These are phyloP conservation scores for Calonectria henricotiae DNA, from an alignment of 2,329 filamentous ascomycete species.

Conservation along the genomic window DNA sequence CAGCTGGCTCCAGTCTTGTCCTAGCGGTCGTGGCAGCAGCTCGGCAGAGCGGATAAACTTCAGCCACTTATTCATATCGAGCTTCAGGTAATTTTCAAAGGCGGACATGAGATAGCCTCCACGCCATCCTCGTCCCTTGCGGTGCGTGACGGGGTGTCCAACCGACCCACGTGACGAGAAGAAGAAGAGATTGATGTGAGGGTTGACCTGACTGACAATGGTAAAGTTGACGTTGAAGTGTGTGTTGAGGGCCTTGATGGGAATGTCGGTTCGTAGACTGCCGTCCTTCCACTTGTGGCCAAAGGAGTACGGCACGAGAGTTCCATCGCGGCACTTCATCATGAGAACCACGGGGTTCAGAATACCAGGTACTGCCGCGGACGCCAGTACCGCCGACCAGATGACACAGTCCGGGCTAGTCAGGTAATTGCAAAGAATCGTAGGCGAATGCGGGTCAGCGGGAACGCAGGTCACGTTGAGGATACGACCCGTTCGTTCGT, in stretches of 20 bases:
- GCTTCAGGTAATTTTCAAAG: constrained; percentile 93
- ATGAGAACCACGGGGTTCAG: constrained; percentile 94
- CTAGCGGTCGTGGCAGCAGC: constrained; percentile 88
- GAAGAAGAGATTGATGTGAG: constrained; percentile 99
- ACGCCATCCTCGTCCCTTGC: constrained; percentile 93
- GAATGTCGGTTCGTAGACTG: constrained; percentile 93
- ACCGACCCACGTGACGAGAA: constrained; percentile 95
- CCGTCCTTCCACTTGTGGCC: constrained; percentile 99
- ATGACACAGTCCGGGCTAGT: constrained; percentile 98
- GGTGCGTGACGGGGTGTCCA: constrained; percentile 93
- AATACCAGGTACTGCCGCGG: constrained; percentile 95
- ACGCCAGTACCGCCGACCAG: constrained; percentile 96
- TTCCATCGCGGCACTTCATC: constrained; percentile 87
- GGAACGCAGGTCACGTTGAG: constrained; percentile 97
- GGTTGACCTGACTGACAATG: constrained; percentile 91
- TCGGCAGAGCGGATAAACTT: constrained; percentile 95
- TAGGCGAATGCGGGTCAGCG: constrained; percentile 92
- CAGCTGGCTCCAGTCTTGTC: constrained; percentile 96
- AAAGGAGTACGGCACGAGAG: constrained; percentile 91
- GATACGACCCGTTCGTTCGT: constrained; percentile 92
- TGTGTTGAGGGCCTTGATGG: constrained; percentile 92
- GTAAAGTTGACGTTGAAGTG: constrained; percentile 99
- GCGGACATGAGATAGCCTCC: constrained; percentile 95
- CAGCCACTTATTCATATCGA: constrained; percentile 98
- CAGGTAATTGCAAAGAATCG: constrained; percentile 95